Evolutionary conservation across 2,329 filamentous ascomycete genomes (phyloP).

Genomic region (Sporothrix pallida): DNA sequence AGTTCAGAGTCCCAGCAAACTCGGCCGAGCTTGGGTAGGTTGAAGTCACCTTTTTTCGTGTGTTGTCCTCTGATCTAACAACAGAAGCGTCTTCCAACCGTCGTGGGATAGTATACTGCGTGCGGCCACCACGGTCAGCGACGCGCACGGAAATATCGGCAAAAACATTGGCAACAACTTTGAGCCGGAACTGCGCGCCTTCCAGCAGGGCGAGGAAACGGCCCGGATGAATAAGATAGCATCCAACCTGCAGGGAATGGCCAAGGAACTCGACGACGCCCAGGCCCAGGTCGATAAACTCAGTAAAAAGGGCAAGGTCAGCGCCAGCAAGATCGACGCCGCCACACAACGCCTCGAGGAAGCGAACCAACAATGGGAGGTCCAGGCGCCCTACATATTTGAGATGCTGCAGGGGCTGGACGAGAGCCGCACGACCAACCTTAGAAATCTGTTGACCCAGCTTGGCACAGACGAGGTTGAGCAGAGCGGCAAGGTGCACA

Average conservation of each 20-base stretch:
- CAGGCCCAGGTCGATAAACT: slow-evolving; percentile 87
- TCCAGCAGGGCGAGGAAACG: slow-evolving; percentile 76
- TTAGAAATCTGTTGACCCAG: slow-evolving; percentile 89
- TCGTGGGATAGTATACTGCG: slow-evolving; percentile 89
- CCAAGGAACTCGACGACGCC: slow-evolving; percentile 82
- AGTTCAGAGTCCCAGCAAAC: slow-evolving; percentile 74
- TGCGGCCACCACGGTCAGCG: slow-evolving; percentile 76
- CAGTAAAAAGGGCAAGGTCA: slow-evolving; percentile 77
- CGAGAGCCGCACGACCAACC: slow-evolving; percentile 84
- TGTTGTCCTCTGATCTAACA: not conserved
- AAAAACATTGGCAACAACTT: slow-evolving; percentile 86
- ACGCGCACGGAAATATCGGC: slow-evolving; percentile 79
- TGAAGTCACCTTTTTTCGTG: not conserved
- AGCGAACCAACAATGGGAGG: slow-evolving; percentile 87
- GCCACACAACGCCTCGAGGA: slow-evolving; percentile 76
- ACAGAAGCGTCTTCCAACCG: slow-evolving; percentile 77
- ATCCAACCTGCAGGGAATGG: slow-evolving; percentile 77
- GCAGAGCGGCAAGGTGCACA: slow-evolving; percentile 75
- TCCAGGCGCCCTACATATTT: slow-evolving; percentile 92
- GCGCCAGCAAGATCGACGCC: slow-evolving; percentile 75
- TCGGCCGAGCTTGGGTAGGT: slow-evolving; percentile 82
- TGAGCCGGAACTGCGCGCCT: slow-evolving; percentile 80
- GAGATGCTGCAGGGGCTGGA: slow-evolving; percentile 91
- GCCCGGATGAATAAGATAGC: slow-evolving; percentile 81
- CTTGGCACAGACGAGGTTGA: slow-evolving; percentile 93